Percentiles rank a stretch among this genome's conserved stretches.
Conservation (phyloP, 2,329 filamentous ascomycete species). For the Diaporthe amygdali region DNA sequence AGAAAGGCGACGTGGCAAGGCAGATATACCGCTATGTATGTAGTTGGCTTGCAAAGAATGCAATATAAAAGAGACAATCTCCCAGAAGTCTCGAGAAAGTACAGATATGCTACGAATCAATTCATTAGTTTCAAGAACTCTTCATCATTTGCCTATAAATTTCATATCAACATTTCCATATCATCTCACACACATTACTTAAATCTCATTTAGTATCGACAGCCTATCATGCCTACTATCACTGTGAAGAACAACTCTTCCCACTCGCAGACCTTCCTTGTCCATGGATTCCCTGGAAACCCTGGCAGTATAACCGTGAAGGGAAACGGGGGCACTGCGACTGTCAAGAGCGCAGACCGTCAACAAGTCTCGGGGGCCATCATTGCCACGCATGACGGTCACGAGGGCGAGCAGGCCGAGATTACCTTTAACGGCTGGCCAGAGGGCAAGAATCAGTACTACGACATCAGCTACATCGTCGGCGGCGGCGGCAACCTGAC, state of each 20-base stretch:
- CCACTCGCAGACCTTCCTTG: constrained; percentile 15
- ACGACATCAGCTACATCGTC: constrained; percentile 39
- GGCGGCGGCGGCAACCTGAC: constrained; percentile 46
- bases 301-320: constrained; percentile 10
- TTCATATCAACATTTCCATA: not conserved
- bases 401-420: constrained; percentile 45
- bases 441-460: constrained; percentile 36
- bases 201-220: not conserved
- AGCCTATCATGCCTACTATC: constrained; percentile 6
- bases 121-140: not conserved
- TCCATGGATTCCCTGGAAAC: constrained; percentile 16
- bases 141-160: not conserved
- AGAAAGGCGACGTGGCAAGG: not conserved
- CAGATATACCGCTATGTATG: not conserved
- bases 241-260: constrained; percentile 17
- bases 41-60: not conserved
- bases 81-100: not conserved
- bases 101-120: too few relatives aligned
- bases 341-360: not conserved
- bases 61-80: not conserved
- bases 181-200: too few relatives aligned
- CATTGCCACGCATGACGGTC: constrained; percentile 43
- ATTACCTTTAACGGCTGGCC: constrained; percentile 42
- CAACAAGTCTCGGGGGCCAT: constrained; percentile 38
- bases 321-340: not conserved